A percentile compares a stretch with the other conserved stretches of the same genome.
These are phyloP conservation scores for Rosellinia necatrix DNA, from an alignment of 2,329 filamentous ascomycete genomes.

Conservation along the genomic window DNA sequence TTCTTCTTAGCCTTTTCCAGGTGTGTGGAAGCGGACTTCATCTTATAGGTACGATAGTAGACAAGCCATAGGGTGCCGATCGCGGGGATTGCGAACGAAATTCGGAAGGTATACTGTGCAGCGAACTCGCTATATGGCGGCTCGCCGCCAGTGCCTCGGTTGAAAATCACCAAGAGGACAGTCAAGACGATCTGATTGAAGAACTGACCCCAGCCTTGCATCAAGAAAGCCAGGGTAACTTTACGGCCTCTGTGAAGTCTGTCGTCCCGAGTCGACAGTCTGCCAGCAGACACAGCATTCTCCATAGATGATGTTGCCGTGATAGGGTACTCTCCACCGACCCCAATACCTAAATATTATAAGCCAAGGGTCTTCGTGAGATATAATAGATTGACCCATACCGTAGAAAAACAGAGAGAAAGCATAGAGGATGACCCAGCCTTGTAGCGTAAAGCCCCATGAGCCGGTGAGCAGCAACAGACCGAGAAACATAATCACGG, in stretches of 20 bases:
- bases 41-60: conserved; percentile 95
- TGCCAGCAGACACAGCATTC: conserved; percentile 82
- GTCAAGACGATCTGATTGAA: conserved; percentile 92
- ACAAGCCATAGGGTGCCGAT: conserved; percentile 91
- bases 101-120: conserved; percentile 87
- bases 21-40: conserved; percentile 85
- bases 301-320: conserved; percentile 96
- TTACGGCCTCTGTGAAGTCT: conserved; percentile 94
- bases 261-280: conserved; percentile 87
- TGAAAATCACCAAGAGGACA: conserved; percentile 83
- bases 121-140: conserved; percentile 78
- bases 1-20: conserved; percentile 84
- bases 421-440: conserved; percentile 96
- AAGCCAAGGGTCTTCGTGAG: conserved; percentile 23
- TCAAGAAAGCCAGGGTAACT: conserved; percentile 93
- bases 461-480: conserved; percentile 88
- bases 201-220: conserved; percentile 98
- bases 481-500: conserved; percentile 90
- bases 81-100: conserved; percentile 90
- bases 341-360: conserved; percentile 52
- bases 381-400: conserved; percentile 47
- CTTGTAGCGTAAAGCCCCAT: conserved; percentile 85
- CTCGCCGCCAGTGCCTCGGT: conserved; percentile 71
- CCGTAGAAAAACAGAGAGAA: conserved; percentile 94
- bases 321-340: conserved; percentile 93